phyloP scores from a whole-genome alignment of 2,329 filamentous ascomycete genomes.

The Neonectria sp. region DNA sequence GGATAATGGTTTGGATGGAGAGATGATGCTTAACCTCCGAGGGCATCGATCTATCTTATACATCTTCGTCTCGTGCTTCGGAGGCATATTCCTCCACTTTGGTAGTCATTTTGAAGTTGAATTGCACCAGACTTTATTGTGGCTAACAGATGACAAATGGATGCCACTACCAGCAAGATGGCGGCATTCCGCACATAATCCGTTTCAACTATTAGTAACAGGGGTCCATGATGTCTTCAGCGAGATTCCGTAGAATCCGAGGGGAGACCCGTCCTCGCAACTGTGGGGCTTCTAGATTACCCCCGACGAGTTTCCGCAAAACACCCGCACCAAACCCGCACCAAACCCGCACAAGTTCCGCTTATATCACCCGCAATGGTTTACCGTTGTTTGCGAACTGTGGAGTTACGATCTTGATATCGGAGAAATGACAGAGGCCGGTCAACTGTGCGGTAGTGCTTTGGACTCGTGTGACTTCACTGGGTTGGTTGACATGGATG shows the following conservation, averaged over 20 bases:
- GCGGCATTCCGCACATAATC: not conserved
- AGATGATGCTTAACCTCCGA: not conserved
- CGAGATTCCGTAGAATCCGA: not conserved
- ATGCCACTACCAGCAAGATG: not conserved
- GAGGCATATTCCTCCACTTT: not conserved
- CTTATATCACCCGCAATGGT: not conserved
- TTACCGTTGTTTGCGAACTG: not conserved
- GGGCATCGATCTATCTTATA: not conserved
- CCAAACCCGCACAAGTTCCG: conserved; percentile 5
- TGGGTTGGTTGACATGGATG: too few species aligned
- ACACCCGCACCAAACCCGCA: conserved; percentile 5
- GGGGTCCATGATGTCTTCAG: not conserved
- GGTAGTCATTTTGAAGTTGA: not conserved
- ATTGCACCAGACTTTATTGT: not conserved
- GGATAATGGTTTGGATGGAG: not conserved
- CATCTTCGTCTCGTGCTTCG: not conserved
- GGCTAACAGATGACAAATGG: not conserved
- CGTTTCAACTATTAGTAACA: not conserved
- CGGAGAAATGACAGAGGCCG: too few species aligned
- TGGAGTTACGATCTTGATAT: not conserved
- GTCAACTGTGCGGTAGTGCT: too few species aligned
- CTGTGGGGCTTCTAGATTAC: not conserved
- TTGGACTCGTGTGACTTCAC: too few species aligned
- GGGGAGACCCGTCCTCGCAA: not conserved
- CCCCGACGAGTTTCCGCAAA: not conserved